Evolutionary conservation across 108 stramenopile species (phyloP).

Genomic region (Nannochloropsis granulata): DNA sequence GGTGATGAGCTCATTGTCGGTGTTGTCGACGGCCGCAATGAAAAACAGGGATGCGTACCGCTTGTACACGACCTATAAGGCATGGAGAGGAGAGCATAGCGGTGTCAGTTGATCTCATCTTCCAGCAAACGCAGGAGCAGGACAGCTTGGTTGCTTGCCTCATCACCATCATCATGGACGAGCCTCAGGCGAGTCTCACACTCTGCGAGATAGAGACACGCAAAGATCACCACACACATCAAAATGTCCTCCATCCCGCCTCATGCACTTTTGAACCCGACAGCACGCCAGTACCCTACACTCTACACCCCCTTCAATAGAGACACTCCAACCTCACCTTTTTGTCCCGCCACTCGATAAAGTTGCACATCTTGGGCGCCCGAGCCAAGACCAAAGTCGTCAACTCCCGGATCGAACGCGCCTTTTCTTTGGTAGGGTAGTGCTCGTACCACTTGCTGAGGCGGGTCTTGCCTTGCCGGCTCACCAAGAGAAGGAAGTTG

Average conservation of each 20-base stretch:
- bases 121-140: no score
- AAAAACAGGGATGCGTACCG: slow-evolving; percentile 48
- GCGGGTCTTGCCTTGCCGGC: slow-evolving; percentile 49
- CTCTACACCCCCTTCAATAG: no score
- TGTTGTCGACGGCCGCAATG: slow-evolving; percentile 42
- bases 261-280: no score
- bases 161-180: no score
- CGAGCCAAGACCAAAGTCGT: slow-evolving; percentile 72
- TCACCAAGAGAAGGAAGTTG: slow-evolving; percentile 45
- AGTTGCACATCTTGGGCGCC: slow-evolving; percentile 97
- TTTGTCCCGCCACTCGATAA: slow-evolving; percentile 88
- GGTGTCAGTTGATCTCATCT: no score
- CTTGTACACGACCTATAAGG: slow-evolving; percentile 45
- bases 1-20: slow-evolving; percentile 47
- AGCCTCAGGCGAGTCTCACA: no score
- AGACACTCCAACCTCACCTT: slow-evolving; percentile 30
- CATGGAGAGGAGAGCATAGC: no score
- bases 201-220: no score
- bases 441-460: slow-evolving; percentile 49
- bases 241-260: no score
- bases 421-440: slow-evolving; percentile 48
- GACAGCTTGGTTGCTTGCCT: no score
- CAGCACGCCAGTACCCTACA: no score
- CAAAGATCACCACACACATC: no score
- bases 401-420: slow-evolving; percentile 78